Evolutionary conservation across 768 basidiomycete species (phyloP).

Genomic region (Mycena epipterygia): DNA sequence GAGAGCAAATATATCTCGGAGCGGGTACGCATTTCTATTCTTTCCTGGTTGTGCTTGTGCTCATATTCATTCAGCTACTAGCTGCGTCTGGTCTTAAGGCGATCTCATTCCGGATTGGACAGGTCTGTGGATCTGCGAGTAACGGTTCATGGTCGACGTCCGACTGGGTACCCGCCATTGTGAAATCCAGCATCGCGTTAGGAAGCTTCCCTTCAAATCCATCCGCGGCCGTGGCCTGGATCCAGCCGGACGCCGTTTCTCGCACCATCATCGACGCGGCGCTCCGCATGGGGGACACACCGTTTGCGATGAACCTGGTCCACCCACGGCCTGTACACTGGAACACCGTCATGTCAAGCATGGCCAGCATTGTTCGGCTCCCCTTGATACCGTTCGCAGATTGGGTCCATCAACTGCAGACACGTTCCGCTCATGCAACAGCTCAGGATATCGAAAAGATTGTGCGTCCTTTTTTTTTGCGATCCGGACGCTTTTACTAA

Average conservation of each 20-base stretch:
- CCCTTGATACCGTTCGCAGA: conserved; percentile 9
- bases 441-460: conserved; percentile 17
- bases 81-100: conserved; percentile 47
- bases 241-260: conserved; percentile 52
- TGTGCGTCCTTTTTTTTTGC: not conserved
- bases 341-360: conserved; percentile 39
- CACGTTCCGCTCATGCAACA: not conserved
- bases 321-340: conserved; percentile 53
- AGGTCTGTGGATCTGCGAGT: conserved; percentile 36
- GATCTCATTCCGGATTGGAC: conserved; percentile 45
- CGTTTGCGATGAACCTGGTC: conserved; percentile 50
- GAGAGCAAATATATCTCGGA: conserved; percentile 53
- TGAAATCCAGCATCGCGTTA: conserved; percentile 39
- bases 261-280: conserved; percentile 49
- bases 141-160: conserved; percentile 48
- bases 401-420: conserved; percentile 14
- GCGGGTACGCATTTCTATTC: conserved; percentile 44
- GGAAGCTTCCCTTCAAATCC: conserved; percentile 27
- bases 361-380: conserved; percentile 31
- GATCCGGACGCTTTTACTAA: not conserved
- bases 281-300: conserved; percentile 34
- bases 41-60: not conserved
- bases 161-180: conserved; percentile 48
- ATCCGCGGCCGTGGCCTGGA: conserved; percentile 48
- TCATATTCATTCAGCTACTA: conserved; percentile 41